Percentiles rank a stretch among this genome's conserved stretches.
Evolutionary conservation across 2,329 filamentous ascomycete species (phyloP).

Genomic region (Epichloe aotearoae): DNA sequence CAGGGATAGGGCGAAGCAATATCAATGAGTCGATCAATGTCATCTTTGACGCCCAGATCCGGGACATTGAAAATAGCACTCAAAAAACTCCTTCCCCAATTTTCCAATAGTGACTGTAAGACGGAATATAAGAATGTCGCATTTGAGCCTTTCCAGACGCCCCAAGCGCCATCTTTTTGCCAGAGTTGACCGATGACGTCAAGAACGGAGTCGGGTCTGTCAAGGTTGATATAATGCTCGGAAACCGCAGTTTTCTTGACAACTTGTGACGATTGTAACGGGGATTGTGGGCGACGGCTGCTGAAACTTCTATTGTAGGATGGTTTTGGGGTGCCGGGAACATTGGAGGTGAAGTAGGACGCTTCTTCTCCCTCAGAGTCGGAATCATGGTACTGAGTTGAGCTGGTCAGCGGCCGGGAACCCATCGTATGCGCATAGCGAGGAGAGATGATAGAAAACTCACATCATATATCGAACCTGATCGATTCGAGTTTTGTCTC

Average conservation of each 20-base stretch:
- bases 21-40: conserved; percentile 61
- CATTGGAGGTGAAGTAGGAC: conserved; percentile 66
- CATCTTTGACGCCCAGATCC: conserved; percentile 63
- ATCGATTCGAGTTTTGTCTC: conserved; percentile 20
- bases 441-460: conserved; percentile 4
- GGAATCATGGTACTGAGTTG: conserved; percentile 32
- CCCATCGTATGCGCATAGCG: background rate
- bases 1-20: conserved; percentile 70
- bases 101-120: conserved; percentile 74
- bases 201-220: conserved; percentile 65
- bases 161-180: conserved; percentile 78
- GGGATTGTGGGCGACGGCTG: conserved; percentile 19
- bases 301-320: conserved; percentile 20
- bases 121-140: conserved; percentile 85
- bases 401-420: background rate
- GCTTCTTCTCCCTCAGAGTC: conserved; percentile 66
- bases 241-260: conserved; percentile 19
- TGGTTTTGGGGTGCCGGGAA: conserved; percentile 40
- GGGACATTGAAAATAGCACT: conserved; percentile 83
- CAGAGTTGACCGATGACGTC: conserved; percentile 82
- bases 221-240: conserved; percentile 54
- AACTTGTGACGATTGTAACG: conserved; percentile 12
- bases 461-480: conserved; percentile 24
- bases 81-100: conserved; percentile 83
- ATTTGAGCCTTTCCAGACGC: conserved; percentile 90